Evolutionary conservation across 208 protist genomes (phyloP).

Genomic region (Crithidia sp.): DNA sequence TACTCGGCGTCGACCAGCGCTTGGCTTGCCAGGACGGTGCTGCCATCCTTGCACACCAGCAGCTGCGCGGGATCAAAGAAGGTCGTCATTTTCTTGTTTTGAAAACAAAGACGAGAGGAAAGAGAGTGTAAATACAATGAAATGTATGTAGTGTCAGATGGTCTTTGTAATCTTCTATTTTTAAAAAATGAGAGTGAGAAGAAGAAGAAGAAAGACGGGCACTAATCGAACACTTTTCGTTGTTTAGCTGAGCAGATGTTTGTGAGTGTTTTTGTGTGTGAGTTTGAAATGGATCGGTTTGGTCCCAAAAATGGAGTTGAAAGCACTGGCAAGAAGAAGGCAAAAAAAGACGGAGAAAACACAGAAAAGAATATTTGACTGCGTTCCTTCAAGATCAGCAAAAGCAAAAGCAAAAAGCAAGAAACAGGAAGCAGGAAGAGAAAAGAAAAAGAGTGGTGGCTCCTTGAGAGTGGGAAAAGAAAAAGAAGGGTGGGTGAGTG

Average conservation of each 20-base stretch:
- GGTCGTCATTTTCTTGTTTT: background rate
- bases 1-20: slow-evolving; percentile 12
- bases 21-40: slow-evolving; percentile 12
- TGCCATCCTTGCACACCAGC: slow-evolving; percentile 52
- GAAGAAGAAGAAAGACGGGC: no score
- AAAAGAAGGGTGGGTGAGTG: no score
- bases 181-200: no score
- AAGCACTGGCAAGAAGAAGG: background rate
- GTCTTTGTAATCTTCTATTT: no score
- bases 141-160: no score
- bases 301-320: no score
- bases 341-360: slow-evolving; percentile 13
- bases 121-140: slow-evolving; percentile 1
- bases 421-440: background rate
- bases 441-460: background rate
- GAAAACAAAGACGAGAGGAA: slow-evolving; percentile 17
- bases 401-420: background rate
- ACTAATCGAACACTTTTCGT: no score
- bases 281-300: no score
- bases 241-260: no score
- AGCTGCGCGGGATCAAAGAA: slow-evolving; percentile 14
- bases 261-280: no score
- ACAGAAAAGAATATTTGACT: background rate
- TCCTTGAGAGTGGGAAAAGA: no score
- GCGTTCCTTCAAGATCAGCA: background rate